phyloP scores from a whole-genome alignment of 2,329 filamentous ascomycete species.

The Arachnomyces sp. region DNA sequence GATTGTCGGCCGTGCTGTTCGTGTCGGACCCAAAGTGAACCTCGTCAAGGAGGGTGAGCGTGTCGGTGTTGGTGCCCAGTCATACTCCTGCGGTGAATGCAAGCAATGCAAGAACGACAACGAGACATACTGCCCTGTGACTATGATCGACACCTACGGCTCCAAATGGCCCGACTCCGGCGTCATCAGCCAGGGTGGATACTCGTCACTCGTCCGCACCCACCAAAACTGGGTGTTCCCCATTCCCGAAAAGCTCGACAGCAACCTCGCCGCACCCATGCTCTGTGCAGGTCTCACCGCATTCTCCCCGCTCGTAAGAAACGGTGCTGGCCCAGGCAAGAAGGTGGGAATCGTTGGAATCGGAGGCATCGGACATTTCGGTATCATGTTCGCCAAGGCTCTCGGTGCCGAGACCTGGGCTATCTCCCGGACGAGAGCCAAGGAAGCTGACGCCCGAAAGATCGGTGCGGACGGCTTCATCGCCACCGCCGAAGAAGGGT shows the following conservation, averaged over 20 bases:
- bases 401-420: slow-evolving; percentile 56
- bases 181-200: slow-evolving; percentile 56
- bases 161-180: slow-evolving; percentile 45
- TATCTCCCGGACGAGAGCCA: slow-evolving; percentile 52
- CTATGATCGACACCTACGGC: slow-evolving; percentile 45
- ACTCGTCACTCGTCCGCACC: slow-evolving; percentile 59
- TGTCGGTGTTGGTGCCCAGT: slow-evolving; percentile 63
- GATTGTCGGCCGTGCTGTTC: slow-evolving; percentile 61
- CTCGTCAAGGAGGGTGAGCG: slow-evolving; percentile 54
- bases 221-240: slow-evolving; percentile 66
- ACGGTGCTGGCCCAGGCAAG: slow-evolving; percentile 63
- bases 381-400: slow-evolving; percentile 61
- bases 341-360: slow-evolving; percentile 36
- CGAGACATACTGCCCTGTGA: slow-evolving; percentile 60
- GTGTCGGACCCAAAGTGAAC: slow-evolving; percentile 59
- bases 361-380: slow-evolving; percentile 66
- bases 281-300: slow-evolving; percentile 77
- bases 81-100: slow-evolving; percentile 58
- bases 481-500: slow-evolving; percentile 49
- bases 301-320: slow-evolving; percentile 68
- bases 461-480: slow-evolving; percentile 57
- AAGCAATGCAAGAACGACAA: slow-evolving; percentile 59
- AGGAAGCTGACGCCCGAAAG: slow-evolving; percentile 53
- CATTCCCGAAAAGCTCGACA: slow-evolving; percentile 64
- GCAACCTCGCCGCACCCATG: slow-evolving; percentile 63